Evolutionary conservation across 2,329 filamentous ascomycete species (phyloP), one percentile per base, ranked within the genome.

Genomic region (Teratosphaeria gauchensis): DNA sequence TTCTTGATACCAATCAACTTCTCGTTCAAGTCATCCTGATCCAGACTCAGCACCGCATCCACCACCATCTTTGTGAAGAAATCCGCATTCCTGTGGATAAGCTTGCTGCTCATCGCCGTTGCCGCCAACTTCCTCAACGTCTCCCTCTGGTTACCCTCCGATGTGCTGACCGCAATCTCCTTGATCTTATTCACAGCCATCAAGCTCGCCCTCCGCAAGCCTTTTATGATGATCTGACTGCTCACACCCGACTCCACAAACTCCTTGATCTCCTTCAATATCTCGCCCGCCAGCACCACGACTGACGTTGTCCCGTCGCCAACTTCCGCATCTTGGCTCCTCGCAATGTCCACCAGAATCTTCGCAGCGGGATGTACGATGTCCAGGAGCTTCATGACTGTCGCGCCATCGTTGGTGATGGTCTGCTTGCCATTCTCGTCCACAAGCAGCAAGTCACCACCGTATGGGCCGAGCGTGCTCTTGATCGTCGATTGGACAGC

Each of bases 31-130:
- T 97, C 92, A 63, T 95, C 89, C 76, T 99, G 94, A 76, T 99
- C 92, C 63, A 99, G 85, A 30, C 92, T 91, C 30, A 97, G 81
- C 57, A 99, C 94, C 54, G 94, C 92, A 72, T 99, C 91, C 69
- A 99, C 94, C 66, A 97, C 94, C 92, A 99, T 96, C 82, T 96
- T 94, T 63, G 94, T 97, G 78, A 99, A 99, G 77, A 97, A 99
- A 3, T 85, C 84, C 33, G 94, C 89, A 78, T 99, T 97, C 71
- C 92, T 84, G 84, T 97, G 95, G 73, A 99, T 97, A 68, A 99
- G 81, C 82, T 99, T 99, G 83, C 92, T 96, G 75, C 92, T 97
- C 94, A 99, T 99, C 67, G 94, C 94, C 31, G 94, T 99, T 38
- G 84, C 90, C 32, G 94, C 94, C 68, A 99, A 81, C 77, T 96